Evolutionary conservation across 345 rosid genomes (phyloP), one percentile per base, ranked within the genome.

Genomic region (Abelmoschus esculentus): DNA sequence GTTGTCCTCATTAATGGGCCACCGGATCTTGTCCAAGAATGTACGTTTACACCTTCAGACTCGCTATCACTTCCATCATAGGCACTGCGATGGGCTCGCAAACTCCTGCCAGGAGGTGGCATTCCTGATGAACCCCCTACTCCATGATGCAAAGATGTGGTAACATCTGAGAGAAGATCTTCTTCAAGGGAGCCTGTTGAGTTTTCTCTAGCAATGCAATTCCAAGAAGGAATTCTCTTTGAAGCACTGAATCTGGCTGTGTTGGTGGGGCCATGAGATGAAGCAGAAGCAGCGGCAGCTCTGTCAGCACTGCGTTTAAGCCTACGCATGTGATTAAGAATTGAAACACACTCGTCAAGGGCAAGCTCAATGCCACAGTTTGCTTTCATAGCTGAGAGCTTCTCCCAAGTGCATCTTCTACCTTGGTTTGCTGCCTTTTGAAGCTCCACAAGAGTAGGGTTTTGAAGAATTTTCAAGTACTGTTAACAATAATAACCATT

Each of bases 401-500:
- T 95, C 80, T 95, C 99, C 99, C 99, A 92, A 40, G 99, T 95
- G 77, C 99, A 86, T 78, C 99, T 86, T 68, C 99, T 88, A 67
- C 98, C 99, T 78, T 95, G 99, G 85, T 88, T 90, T 67, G 86
- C 81, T 1, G 96, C 96, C 76, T 90, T 90, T 46, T 90, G 92
- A 69, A 90, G 88, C 85, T 88, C 96, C 29, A 79, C 79, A 58
- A 79, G 85, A 7, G 86, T 66, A 12, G 98, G 99, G 75, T 95
- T 95, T 76, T 92, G 97, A 70, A 95, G 83, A 7, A 95, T 82
- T 86, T 92, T 95, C 2, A 80, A 90, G 76, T 86, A 86, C 99
- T 95, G 81, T 64, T 72, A 54, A 59, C 8, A 69, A 34, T 56
- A 38, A 56, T 9, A 32, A 22, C 44, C 46, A 34, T 1, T 12